Percentiles rank a stretch among this genome's conserved stretches.
Conservation (phyloP, 257 asterid species). For the Primulina eburnea region DNA sequence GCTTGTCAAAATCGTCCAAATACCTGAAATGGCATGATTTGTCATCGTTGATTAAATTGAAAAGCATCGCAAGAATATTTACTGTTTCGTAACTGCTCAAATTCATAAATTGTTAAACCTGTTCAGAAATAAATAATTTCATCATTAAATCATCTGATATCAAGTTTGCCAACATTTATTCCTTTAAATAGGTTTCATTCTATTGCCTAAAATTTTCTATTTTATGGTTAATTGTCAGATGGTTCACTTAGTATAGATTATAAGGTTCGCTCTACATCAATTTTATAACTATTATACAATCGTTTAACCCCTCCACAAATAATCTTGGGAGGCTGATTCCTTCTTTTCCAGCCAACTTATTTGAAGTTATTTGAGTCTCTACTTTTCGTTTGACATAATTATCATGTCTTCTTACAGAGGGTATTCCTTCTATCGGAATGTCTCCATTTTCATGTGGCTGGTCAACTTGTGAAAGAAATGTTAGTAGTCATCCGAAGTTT, state of each 20-base stretch:
- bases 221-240: not conserved
- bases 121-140: not conserved
- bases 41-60: not conserved
- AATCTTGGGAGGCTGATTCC: not conserved
- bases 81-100: not conserved
- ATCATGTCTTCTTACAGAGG: constrained; percentile 58
- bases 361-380: constrained; percentile 15
- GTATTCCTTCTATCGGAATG: constrained; percentile 92
- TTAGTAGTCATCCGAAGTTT: constrained; percentile 43
- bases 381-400: constrained; percentile 26
- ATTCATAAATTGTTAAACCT: not conserved
- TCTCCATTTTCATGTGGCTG: constrained; percentile 98
- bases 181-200: not conserved
- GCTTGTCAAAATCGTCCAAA: not conserved
- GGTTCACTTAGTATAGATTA: not conserved
- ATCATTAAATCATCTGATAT: not conserved
- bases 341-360: not conserved
- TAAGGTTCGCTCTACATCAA: too few relatives aligned
- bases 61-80: not conserved
- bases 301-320: not conserved
- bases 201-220: not conserved
- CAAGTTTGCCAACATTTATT: not conserved
- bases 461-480: constrained; percentile 83
- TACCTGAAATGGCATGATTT: not conserved
- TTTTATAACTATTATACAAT: too few relatives aligned